A percentile compares a stretch with the other conserved stretches of the same genome.
Conservation (phyloP, 2,329 filamentous ascomycete species). For the Neospermospora avenae region DNA sequence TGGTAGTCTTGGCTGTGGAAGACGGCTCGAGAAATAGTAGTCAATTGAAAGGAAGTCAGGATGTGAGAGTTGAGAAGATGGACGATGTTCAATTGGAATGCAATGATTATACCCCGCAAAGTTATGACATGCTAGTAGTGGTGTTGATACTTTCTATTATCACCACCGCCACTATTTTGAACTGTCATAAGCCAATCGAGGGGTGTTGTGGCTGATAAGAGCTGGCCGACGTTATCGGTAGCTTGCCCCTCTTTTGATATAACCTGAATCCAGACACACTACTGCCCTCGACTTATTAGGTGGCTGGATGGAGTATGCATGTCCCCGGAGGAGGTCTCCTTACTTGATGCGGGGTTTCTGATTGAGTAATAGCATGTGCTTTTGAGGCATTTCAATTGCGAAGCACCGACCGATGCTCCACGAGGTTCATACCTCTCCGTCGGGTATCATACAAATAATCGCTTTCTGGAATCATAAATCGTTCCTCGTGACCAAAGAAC, state of each 20-base stretch:
- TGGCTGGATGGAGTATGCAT: neutral
- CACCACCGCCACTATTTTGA: neutral
- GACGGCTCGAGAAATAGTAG: neutral
- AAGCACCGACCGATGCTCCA: neutral
- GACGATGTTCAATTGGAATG: neutral
- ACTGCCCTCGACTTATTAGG: neutral
- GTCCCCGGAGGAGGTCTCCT: neutral
- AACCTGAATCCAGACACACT: neutral
- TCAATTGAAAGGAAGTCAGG: neutral
- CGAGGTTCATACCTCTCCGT: neutral
- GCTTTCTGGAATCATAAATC: conserved; percentile 11
- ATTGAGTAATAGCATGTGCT: neutral
- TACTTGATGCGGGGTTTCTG: neutral
- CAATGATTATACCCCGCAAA: neutral
- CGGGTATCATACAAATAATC: conserved; percentile 9
- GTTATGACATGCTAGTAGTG: conserved; percentile 4
- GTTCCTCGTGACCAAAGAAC: conserved; percentile 10
- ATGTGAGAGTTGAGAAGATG: neutral
- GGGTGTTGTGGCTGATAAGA: conserved; percentile 1
- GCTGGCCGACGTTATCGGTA: conserved; percentile 3
- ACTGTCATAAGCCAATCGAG: conserved; percentile 7
- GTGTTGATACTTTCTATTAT: neutral
- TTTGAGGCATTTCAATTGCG: neutral
- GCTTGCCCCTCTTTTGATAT: conserved; percentile 7
- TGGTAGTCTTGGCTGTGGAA: neutral